Percentiles rank a stretch among this genome's conserved stretches.
These are phyloP conservation scores for Nannochloris sp. DNA, from an alignment of 139 green algal species.

Conservation along the genomic window DNA sequence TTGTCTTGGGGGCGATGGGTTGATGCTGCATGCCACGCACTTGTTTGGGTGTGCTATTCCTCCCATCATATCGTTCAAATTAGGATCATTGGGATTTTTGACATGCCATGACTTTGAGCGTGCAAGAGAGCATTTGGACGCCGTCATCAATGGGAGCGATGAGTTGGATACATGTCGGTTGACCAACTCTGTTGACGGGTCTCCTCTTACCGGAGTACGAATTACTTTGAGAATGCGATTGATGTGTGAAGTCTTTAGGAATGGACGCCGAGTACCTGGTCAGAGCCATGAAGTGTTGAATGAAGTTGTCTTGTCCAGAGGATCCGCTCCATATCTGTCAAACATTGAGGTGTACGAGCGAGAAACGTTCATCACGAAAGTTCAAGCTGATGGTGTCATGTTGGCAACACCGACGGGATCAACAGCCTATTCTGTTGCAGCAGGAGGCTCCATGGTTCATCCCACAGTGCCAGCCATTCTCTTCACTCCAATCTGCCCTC, in stretches of 20 bases:
- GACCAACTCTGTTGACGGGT: background rate
- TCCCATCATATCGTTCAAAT: conserved; percentile 83
- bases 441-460: conserved; percentile 87
- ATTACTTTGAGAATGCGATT: conserved; percentile 96
- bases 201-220: conserved; percentile 62
- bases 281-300: conserved; percentile 75
- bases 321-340: conserved; percentile 76
- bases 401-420: conserved; percentile 90
- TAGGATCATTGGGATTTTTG: conserved; percentile 95
- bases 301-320: conserved; percentile 91
- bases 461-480: conserved; percentile 84
- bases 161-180: conserved; percentile 23
- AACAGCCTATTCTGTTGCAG: conserved; percentile 91
- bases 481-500: conserved; percentile 91
- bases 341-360: conserved; percentile 87
- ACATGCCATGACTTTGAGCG: conserved; percentile 74
- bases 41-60: conserved; percentile 60
- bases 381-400: conserved; percentile 90
- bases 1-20: conserved; percentile 91
- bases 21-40: conserved; percentile 84
- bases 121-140: conserved; percentile 59
- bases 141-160: conserved; percentile 69
- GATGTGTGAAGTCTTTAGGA: conserved; percentile 59
- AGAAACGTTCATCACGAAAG: conserved; percentile 72
- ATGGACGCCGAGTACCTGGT: conserved; percentile 1